These are phyloP conservation scores for Lentinus brumalis DNA, from an alignment of 768 basidiomycete genomes.

Conservation along the genomic window DNA sequence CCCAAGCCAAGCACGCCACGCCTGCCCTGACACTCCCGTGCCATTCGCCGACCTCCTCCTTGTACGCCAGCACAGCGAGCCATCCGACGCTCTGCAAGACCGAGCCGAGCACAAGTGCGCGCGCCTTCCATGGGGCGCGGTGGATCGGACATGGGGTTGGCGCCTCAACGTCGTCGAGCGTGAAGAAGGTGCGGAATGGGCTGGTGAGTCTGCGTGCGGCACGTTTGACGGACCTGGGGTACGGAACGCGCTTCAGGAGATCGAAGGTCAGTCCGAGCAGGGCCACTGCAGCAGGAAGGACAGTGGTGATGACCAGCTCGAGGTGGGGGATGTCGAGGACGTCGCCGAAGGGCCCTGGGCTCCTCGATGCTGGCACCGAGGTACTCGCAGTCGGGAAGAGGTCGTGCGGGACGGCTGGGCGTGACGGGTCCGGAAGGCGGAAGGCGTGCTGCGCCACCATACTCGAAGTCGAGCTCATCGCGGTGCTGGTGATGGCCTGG, in stretches of 20 bases:
- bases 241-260: slow-evolving; percentile 14
- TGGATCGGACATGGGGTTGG: slow-evolving; percentile 28
- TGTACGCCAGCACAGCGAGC: slow-evolving; percentile 45
- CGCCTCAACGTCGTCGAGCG: slow-evolving; percentile 51
- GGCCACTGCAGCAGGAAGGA: slow-evolving; percentile 14
- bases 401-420: background rate
- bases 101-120: slow-evolving; percentile 40
- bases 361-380: background rate
- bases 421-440: background rate
- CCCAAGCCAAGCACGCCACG: slow-evolving; percentile 50
- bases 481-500: background rate
- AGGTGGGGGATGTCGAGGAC: slow-evolving; percentile 10
- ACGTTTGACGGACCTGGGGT: slow-evolving; percentile 12
- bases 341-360: background rate
- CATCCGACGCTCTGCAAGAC: slow-evolving; percentile 43
- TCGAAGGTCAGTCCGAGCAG: slow-evolving; percentile 17
- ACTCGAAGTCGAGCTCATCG: slow-evolving; percentile 6
- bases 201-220: slow-evolving; percentile 10
- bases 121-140: slow-evolving; percentile 33
- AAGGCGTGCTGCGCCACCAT: slow-evolving; percentile 10
- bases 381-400: background rate
- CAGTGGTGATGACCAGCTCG: slow-evolving; percentile 11
- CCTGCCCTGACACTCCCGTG: slow-evolving; percentile 26
- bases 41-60: slow-evolving; percentile 30
- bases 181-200: slow-evolving; percentile 57